Conservation (phyloP, 2,329 filamentous ascomycete genomes). For the Zopfia rhizophila region DNA sequence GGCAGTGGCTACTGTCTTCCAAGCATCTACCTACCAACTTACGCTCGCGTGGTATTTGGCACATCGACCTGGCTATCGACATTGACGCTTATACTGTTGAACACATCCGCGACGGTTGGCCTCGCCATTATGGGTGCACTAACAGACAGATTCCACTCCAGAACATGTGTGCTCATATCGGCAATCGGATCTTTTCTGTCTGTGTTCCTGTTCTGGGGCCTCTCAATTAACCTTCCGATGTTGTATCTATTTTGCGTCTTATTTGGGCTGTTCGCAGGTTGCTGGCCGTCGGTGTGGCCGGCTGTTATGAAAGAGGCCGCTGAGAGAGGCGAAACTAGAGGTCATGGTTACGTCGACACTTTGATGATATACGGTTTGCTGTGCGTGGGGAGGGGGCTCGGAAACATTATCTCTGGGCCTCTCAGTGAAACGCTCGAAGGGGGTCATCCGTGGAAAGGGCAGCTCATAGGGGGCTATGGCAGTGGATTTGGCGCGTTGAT, state of each 20-base stretch:
- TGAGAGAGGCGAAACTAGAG: slow-evolving; percentile 30
- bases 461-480: slow-evolving; percentile 49
- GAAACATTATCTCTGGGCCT: slow-evolving; percentile 58
- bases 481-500: slow-evolving; percentile 51
- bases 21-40: slow-evolving; percentile 46
- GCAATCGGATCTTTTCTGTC: slow-evolving; percentile 51
- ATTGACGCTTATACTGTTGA: slow-evolving; percentile 42
- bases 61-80: slow-evolving; percentile 35
- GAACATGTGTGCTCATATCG: slow-evolving; percentile 38
- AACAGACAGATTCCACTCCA: slow-evolving; percentile 40
- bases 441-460: slow-evolving; percentile 36
- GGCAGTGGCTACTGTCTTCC: slow-evolving; percentile 51
- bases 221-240: slow-evolving; percentile 46
- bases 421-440: slow-evolving; percentile 55
- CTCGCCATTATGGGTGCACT: slow-evolving; percentile 43
- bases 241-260: slow-evolving; percentile 51
- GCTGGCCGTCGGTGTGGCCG: slow-evolving; percentile 48
- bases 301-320: slow-evolving; percentile 51
- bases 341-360: slow-evolving; percentile 41
- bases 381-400: slow-evolving; percentile 57
- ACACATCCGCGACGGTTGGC: slow-evolving; percentile 41
- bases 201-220: slow-evolving; percentile 51
- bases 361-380: slow-evolving; percentile 57
- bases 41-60: slow-evolving; percentile 35
- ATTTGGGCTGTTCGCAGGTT: slow-evolving; percentile 49